Base-by-base conservation (phyloP, 2,329 filamentous ascomycete genomes). In the Ophiostoma piceae region DNA sequence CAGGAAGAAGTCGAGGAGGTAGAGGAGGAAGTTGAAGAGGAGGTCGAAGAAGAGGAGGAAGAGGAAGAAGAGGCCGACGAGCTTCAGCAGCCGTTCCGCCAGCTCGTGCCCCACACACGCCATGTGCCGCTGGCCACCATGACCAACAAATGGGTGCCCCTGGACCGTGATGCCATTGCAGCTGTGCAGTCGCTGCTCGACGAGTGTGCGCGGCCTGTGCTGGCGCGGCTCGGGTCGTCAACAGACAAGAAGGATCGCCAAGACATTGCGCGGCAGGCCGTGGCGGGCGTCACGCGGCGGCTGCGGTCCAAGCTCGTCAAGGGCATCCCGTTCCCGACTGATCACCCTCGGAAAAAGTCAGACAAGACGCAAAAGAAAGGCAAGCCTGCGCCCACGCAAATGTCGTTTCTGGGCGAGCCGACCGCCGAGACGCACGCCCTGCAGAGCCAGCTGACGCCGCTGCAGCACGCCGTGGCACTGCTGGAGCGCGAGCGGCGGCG, bases 91-190 rank as follows among this genome's bases (percentile, higher is more conserved):
- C 66, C 70, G 72, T 87, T 84, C 76, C 81, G 82, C 64, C 83
- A 86, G 73, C 78, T 89, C 67, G 80, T 82, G 7, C 78, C 85
- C 16, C 81, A 80, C 39, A 83, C 81, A 14, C 83, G 82, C 47
- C 81, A 80, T 60, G 81, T 92, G 62, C 85, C 87, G n/a, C 85
- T 84, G 72, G 83, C 85, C 37, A 85, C 83, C 51, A 90, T 96
- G 71, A 84, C 90, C 60, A 80, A 88, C 60, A 91, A 90, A 76
- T 92, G 90, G 90, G 80, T 82, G 2, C 81, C 85, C 6, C 81
- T 91, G 5, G 82, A 85, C 4, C 76, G 79, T 7, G 78, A 82
- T 32, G 85, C 88, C 60, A 78, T 90, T 69, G 79, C 83, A 8
- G 83, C 84, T 68, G 82, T 89, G n/a, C 79, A 82, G 22, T 77